Percentiles rank a stretch among this genome's conserved stretches.
These are phyloP conservation scores for Alternaria burnsii DNA, from an alignment of 2,329 filamentous ascomycete species.

Conservation along the genomic window DNA sequence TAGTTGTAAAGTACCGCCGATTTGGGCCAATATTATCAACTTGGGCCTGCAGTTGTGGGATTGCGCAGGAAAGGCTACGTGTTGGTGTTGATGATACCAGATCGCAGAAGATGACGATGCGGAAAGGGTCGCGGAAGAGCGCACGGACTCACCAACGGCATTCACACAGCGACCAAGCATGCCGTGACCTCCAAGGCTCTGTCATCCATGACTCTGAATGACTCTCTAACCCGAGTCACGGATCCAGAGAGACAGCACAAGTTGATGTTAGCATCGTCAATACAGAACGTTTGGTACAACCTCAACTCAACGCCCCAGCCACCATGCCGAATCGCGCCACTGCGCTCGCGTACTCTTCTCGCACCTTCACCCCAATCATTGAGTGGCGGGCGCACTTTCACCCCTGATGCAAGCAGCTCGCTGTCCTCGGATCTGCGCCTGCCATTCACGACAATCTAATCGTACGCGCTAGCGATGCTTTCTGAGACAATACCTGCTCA, in stretches of 20 bases:
- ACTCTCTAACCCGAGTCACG: rapidly evolving
- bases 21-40: background rate
- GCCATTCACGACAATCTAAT: background rate
- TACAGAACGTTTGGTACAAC: background rate
- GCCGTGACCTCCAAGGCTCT: background rate
- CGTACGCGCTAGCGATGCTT: background rate
- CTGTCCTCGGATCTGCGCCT: background rate
- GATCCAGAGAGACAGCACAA: background rate
- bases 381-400: background rate
- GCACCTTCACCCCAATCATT: background rate
- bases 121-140: slow-evolving; percentile 33
- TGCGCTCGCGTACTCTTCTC: background rate
- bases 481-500: background rate
- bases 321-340: slow-evolving; percentile 5
- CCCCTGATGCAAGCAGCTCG: background rate
- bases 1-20: background rate
- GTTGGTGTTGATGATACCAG: slow-evolving; percentile 31
- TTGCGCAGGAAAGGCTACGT: slow-evolving; percentile 38
- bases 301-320: background rate
- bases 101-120: slow-evolving; percentile 30
- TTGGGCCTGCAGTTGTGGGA: background rate
- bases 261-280: background rate
- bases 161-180: background rate
- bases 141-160: slow-evolving; percentile 21
- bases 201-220: background rate